Evolutionary conservation across 2,329 filamentous ascomycete species (phyloP), one percentile per base, ranked within the genome.

Genomic region (Esteya vermicola): DNA sequence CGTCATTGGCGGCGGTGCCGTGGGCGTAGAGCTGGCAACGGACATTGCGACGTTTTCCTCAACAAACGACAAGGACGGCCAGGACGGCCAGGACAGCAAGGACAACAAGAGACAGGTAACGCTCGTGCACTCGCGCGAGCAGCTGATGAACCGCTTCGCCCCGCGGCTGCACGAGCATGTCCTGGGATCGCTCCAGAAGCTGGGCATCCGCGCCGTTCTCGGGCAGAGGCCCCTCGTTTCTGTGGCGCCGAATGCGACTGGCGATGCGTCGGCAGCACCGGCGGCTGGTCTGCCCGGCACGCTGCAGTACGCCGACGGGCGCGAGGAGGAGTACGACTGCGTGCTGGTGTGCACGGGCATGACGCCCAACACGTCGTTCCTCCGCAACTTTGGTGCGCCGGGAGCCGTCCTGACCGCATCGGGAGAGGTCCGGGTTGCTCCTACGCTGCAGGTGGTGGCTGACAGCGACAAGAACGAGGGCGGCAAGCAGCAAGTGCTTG

Each of bases 341-440:
- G 68, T 47, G 70, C 64, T 79, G 39, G 66, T 68, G 39, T 78
- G 74, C 44, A 71, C 66, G 0, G 75, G 77, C 2, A 75, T 78
- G 50, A 62, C 55, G 18, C 73, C 76, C 0, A 64, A 68, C n/a
- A 73, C 72, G 0, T 51, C 56, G 0, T 49, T 78, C 12, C 41
- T 78, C 6, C 45, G 55, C 3, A 45, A 54, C 2, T 51, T 73
- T 7, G n/a, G n/a, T n/a, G 61, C 62, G 2, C 63, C 67, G 0
- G 41, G 50, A 0, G 57, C 61, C 4, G 61, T 75, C 40, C n/a
- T n/a, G n/a, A 62, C 65, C 0, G 46, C 54, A 4, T 63, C 62
- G 0, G 68, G 67, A 2, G 63, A 68, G 42, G 66, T 78, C 47
- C 58, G 59, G 1, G 69, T 80, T 20, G 64, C 65, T 36, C 60